Base-by-base conservation (phyloP, 805 yeast species). In the Candida gorgasii region DNA sequence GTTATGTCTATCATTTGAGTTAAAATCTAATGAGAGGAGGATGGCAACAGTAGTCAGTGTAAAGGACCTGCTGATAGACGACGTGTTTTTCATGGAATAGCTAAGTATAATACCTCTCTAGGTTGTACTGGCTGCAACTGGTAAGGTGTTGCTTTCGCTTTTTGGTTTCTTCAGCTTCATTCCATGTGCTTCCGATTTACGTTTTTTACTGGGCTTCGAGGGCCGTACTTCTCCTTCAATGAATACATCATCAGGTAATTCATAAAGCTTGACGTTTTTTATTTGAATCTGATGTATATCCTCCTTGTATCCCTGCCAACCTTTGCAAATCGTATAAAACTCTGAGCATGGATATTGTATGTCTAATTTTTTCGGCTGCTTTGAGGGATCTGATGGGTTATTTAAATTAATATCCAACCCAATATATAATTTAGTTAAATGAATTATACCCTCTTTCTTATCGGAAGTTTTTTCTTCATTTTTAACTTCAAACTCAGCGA, bases 331-430 rank as follows among this genome's bases (percentile, higher is more conserved):
- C 32, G 76, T 82, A 65, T 78, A 89, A 61, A 92, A 93, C 47
- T 93, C 98, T 15, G 87, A 76, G 59, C 98, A 90, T 14, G 96
- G 96, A 49, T 82, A 78, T 54, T 86, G 95, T 44, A 92, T 84
- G 60, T 89, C 96, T 52, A 90, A 74, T 53, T 82, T 78, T 34
- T 43, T 51, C 8, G 27, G 22, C 12, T 22, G 34, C 5, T 44
- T 40, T 3, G 36, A 32, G 3, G 40, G 20, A 12, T 42, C 67
- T 26, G 76, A 76, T 17, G 77, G 80, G 39, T 76, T 75, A 24
- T 51, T 53, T 18, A 66, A 47, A 61, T 73, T 53, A 13, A 84
- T 61, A 14, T 76, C 82, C 36, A 93, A 65, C 0, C 98, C 99
- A 54, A 93, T 79, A 62, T 78, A 93, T 46, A 89, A 69, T 36